phyloP scores from a whole-genome alignment of 1,284 basidiomycete species.

The Abortiporus biennis region DNA sequence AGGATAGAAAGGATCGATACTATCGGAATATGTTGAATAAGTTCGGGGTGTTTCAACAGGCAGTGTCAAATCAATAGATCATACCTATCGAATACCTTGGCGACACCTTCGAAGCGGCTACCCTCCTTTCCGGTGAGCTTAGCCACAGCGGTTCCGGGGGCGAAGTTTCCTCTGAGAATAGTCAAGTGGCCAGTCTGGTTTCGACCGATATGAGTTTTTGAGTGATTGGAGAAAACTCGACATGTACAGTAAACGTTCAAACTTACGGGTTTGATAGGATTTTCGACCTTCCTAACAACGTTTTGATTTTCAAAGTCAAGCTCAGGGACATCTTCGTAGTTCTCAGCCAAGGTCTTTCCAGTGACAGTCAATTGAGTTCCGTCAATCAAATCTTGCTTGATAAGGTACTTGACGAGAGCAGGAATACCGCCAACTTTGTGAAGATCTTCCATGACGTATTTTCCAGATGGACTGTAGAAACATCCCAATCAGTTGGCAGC shows the following conservation, averaged over 20 bases:
- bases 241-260: background rate
- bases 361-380: constrained; percentile 91
- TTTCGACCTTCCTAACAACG: constrained; percentile 71
- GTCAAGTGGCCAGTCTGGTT: constrained; percentile 83
- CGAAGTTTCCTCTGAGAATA: constrained; percentile 87
- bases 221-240: background rate
- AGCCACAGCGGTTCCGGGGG: constrained; percentile 88
- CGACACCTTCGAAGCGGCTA: constrained; percentile 72
- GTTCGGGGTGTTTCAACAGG: background rate
- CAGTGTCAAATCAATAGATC: too few relatives aligned
- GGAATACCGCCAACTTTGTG: constrained; percentile 91
- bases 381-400: constrained; percentile 86
- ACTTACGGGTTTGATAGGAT: constrained; percentile 72
- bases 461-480: constrained; percentile 71
- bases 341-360: constrained; percentile 90
- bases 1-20: constrained; percentile 79
- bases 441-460: constrained; percentile 96
- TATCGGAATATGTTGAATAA: constrained; percentile 22
- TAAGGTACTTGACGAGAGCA: constrained; percentile 76
- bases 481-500: constrained; percentile 1
- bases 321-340: constrained; percentile 76
- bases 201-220: background rate
- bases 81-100: constrained; percentile 74
- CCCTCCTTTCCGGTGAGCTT: constrained; percentile 98
- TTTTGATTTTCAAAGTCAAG: constrained; percentile 79